Conservation (phyloP, 2,329 filamentous ascomycete genomes). For the Herpotrichia juniperi region DNA sequence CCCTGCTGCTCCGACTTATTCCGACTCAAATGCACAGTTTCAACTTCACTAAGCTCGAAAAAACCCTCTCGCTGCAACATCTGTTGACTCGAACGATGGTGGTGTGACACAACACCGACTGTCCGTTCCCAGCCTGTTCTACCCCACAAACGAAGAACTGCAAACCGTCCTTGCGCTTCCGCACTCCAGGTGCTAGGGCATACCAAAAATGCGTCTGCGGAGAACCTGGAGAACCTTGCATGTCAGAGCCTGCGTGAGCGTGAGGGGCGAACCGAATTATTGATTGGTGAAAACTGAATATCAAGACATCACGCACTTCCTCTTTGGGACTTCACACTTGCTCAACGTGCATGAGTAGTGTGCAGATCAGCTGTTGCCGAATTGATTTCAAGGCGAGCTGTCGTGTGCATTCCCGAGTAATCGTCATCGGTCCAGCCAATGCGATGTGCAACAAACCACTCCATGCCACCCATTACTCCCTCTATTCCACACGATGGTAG, state of each 20-base stretch:
- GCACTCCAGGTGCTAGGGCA: neutral
- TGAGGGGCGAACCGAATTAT: neutral
- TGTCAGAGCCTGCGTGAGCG: neutral
- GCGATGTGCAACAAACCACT: too few species aligned
- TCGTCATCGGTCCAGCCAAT: too few species aligned
- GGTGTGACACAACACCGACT: constrained; percentile 9
- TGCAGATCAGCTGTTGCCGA: neutral
- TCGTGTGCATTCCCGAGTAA: too few species aligned
- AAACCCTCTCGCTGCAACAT: too few species aligned
- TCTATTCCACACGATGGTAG: too few species aligned
- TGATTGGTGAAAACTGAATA: neutral
- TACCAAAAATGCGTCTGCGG: neutral
- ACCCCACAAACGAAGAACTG: neutral
- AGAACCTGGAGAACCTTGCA: neutral
- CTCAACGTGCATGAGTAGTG: neutral
- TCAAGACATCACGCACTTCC: neutral
- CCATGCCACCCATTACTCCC: too few species aligned
- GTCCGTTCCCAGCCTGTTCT: neutral
- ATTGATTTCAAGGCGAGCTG: neutral
- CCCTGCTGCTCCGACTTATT: constrained; percentile 6
- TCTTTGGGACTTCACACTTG: neutral
- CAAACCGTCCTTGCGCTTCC: neutral
- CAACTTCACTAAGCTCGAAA: too few species aligned
- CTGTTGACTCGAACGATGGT: too few species aligned
- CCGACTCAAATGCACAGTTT: too few species aligned